phyloP scores from a whole-genome alignment of 208 protist genomes.

The Trichomonas gallinae region DNA sequence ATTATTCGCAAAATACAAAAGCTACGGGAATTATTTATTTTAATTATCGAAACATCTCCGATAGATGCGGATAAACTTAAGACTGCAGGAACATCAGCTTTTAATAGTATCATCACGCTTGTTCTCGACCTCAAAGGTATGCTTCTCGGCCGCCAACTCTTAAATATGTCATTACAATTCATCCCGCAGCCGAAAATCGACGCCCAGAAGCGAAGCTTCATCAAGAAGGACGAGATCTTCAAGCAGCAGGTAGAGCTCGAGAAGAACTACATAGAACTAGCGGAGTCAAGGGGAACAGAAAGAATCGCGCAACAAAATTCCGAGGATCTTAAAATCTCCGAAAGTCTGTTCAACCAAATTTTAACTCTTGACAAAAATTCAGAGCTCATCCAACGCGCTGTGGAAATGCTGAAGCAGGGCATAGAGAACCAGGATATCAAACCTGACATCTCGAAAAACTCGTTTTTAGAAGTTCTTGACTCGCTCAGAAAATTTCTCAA shows the following conservation, averaged over 20 bases:
- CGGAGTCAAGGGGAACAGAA: background rate
- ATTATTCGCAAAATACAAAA: background rate
- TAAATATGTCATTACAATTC: background rate
- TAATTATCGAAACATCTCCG: background rate
- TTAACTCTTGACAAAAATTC: background rate
- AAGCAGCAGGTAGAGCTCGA: background rate
- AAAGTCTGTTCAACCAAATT: background rate
- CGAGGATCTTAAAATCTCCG: background rate
- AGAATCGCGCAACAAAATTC: background rate
- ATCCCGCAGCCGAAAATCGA: background rate
- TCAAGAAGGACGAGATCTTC: background rate
- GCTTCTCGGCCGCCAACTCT: background rate
- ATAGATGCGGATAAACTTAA: background rate
- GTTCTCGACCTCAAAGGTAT: background rate
- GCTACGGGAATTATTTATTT: background rate
- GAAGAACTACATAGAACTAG: background rate
- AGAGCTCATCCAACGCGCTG: background rate
- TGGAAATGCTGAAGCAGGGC: background rate
- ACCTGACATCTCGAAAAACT: background rate
- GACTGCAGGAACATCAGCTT: background rate
- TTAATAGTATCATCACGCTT: background rate
- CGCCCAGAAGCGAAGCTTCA: background rate
- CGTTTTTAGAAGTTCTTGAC: background rate
- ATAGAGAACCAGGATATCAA: background rate
- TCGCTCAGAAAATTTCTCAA: background rate